A percentile compares a stretch with the other conserved stretches of the same genome.
phyloP scores from a whole-genome alignment of 1,139 yeast genomes.

The Candida anutae region DNA sequence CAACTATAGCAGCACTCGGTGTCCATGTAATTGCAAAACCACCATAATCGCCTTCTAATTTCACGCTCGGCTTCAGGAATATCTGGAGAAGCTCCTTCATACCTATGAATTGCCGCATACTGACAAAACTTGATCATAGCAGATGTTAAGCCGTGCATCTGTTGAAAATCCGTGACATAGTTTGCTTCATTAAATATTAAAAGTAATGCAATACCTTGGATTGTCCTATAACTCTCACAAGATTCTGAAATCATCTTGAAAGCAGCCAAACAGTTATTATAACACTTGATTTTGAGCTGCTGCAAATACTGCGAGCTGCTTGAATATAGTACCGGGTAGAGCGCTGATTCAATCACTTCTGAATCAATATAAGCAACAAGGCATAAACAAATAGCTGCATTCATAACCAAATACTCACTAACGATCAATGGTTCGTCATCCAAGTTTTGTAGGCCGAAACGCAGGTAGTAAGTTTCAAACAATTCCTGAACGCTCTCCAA shows the following conservation, averaged over 20 bases:
- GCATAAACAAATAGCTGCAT: conserved; percentile 10
- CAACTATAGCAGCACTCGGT: conserved; percentile 16
- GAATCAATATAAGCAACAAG: conserved; percentile 2
- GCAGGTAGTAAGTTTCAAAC: conserved; percentile 7
- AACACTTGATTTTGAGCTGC: conserved; percentile 7
- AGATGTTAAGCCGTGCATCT: conserved; percentile 13
- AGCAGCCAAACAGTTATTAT: conserved; percentile 13
- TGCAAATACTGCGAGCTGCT: conserved; percentile 1
- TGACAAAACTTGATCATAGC: conserved; percentile 15
- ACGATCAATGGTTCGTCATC: neutral
- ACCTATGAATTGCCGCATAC: conserved; percentile 10
- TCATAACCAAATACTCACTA: conserved; percentile 12
- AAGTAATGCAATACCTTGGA: conserved; percentile 19
- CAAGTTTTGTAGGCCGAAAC: conserved; percentile 8
- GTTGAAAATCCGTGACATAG: conserved; percentile 17
- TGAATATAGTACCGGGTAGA: conserved; percentile 3
- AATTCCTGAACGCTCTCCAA: conserved; percentile 4
- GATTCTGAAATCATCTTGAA: conserved; percentile 14
- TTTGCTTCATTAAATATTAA: conserved; percentile 15
- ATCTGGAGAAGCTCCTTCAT: conserved; percentile 3
- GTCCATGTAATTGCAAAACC: conserved; percentile 16
- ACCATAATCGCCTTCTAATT: conserved; percentile 13
- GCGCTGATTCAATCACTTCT: conserved; percentile 1
- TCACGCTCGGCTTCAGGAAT: conserved; percentile 6
- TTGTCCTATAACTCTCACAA: conserved; percentile 14